phyloP scores from a whole-genome alignment of 2,329 filamentous ascomycete genomes.

The Fusarium sublunatum region DNA sequence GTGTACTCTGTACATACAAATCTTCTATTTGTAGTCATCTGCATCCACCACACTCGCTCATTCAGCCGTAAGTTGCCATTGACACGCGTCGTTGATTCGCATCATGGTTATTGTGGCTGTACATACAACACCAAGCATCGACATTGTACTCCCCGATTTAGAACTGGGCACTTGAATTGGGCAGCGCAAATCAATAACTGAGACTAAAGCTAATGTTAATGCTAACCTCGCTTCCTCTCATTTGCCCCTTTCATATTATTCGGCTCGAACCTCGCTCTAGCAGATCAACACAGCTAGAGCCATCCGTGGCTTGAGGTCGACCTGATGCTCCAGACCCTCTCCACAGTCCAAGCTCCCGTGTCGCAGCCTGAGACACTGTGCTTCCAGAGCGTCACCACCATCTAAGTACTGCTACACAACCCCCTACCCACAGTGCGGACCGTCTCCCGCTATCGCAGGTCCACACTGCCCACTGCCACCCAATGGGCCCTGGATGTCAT shows the following conservation, averaged over 20 bases:
- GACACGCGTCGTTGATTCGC: conserved; percentile 28
- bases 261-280: conserved; percentile 16
- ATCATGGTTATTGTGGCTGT: conserved; percentile 32
- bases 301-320: conserved; percentile 27
- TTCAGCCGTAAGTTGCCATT: conserved; percentile 4
- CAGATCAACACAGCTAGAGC: conserved; percentile 39
- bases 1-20: not conserved
- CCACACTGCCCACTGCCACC: conserved; percentile 34
- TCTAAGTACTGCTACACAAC: not conserved
- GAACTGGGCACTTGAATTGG: conserved; percentile 25
- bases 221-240: conserved; percentile 37
- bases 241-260: conserved; percentile 39
- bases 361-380: conserved; percentile 36
- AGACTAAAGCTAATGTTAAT: not conserved
- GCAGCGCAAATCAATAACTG: conserved; percentile 20
- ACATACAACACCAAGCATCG: conserved; percentile 7
- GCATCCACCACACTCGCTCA: conserved; percentile 1
- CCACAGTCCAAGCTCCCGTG: conserved; percentile 34
- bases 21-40: conserved; percentile 3
- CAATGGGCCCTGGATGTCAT: conserved; percentile 43
- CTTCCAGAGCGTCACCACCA: not conserved
- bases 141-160: conserved; percentile 15
- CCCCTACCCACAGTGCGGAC: conserved; percentile 38
- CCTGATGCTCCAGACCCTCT: conserved; percentile 30
- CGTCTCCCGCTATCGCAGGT: conserved; percentile 6